These are phyloP conservation scores for Asterophora lycoperdoides DNA, from an alignment of 768 basidiomycete species.

Conservation along the genomic window DNA sequence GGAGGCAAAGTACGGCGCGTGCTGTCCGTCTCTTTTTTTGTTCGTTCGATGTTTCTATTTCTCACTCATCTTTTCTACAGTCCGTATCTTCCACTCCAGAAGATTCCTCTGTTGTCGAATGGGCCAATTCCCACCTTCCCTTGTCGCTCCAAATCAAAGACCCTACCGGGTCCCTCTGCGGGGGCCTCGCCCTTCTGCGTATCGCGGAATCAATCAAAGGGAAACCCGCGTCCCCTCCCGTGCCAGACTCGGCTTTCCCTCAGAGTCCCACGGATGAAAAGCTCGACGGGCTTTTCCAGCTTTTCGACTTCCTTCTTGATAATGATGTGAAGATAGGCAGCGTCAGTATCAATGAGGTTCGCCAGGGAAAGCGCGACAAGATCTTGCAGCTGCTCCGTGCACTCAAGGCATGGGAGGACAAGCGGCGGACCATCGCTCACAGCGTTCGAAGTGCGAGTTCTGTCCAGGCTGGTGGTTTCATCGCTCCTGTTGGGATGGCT, in stretches of 20 bases:
- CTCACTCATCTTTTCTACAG: constrained; percentile 3
- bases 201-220: constrained; percentile 80
- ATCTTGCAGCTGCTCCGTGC: constrained; percentile 75
- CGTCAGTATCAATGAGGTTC: constrained; percentile 91
- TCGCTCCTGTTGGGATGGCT: constrained; percentile 23
- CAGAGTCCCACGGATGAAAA: constrained; percentile 65
- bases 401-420: constrained; percentile 78
- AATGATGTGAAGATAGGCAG: constrained; percentile 89
- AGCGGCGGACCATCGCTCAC: constrained; percentile 50
- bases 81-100: constrained; percentile 3
- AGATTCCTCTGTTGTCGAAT: constrained; percentile 67
- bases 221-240: constrained; percentile 58
- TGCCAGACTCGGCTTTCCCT: constrained; percentile 79
- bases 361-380: constrained; percentile 77
- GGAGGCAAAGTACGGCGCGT: constrained; percentile 35
- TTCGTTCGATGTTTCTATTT: constrained; percentile 8
- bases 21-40: constrained; percentile 25
- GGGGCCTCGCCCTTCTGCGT: constrained; percentile 77
- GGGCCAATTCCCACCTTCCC: constrained; percentile 88
- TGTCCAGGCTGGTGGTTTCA: constrained; percentile 32
- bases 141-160: constrained; percentile 52
- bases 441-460: constrained; percentile 43
- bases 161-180: constrained; percentile 41
- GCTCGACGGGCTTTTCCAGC: constrained; percentile 78
- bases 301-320: constrained; percentile 91